Evolutionary conservation across 116 monocot species (phyloP), one percentile per base, ranked within the genome.

Genomic region (Cymodocea nodosa): DNA sequence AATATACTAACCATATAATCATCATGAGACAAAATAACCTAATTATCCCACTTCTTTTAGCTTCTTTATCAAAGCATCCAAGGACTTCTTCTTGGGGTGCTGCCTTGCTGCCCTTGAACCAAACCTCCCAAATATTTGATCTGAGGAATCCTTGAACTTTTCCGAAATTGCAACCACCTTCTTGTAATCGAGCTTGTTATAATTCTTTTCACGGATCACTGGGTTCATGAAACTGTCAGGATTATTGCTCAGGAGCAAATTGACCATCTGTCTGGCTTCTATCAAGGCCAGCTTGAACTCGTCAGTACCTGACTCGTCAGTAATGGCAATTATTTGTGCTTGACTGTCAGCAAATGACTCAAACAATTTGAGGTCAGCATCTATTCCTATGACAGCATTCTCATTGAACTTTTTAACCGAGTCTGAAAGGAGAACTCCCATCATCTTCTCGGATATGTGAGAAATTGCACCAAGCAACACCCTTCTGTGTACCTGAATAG

Each of bases 111-210:
- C 80, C 62, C 88, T 92, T 2, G 84, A 76, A 30, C 92, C 84
- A 74, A 98, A 98, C 15, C 82, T 84, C 17, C 85, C 80, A 65
- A 98, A 98, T 52, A 88, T 73, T 23, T 89, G 63, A 70, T 89
- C 89, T 4, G 98, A 89, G 24, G 91, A 79, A 75, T 98, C 89
- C 70, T 89, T 89, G 52, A 92, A 92, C 52, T 98, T 98, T 71
- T 98, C 98, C 6, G 78, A 86, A 65, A 98, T 83, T 10, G 66
- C 8, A 7, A 76, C 79, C 22, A 98, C 86, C 71, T 92, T 91
- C 79, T 89, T 98, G 63, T 92, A 63, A 70, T 98, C 98, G 57
- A 98, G 63, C 74, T 75, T 98, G 63, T 84, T 83, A 55, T 92
- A 98, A 65, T 74, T 86, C 82, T 72, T 91, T 73, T 86, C 89